Evolutionary conservation across 306 rosid genomes (phyloP), one percentile per base, ranked within the genome.

Genomic region (Casuarina cunninghamiana): DNA sequence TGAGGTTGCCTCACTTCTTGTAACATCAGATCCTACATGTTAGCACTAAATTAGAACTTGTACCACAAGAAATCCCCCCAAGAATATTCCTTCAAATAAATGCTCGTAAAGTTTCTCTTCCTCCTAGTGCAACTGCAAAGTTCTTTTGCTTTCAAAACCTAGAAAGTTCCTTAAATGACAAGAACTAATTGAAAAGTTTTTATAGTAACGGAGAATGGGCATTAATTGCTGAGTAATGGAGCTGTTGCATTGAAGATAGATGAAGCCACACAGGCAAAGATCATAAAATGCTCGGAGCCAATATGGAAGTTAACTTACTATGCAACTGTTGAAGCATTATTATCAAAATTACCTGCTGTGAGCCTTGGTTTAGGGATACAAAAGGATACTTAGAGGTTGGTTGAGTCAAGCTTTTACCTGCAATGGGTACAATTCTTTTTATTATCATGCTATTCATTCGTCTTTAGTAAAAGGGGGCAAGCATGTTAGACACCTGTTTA

Each of bases 251-350:
- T 83, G 60, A 94, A 87, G 87, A 79, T 91, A 81, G 88, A 87
- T 70, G 85, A 83, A 78, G 89, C 87, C 83, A 88, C 86, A 72
- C 84, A 26, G 72, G 83, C 85, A 84, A 96, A 93, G 91, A 71
- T 93, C 72, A 88, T 66, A 75, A 96, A 96, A 86, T 93, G 96
- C 86, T 83, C 96, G 0, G 99, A 96, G 86, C 93, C 99, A 54
- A 70, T 96, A 93, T 96, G 99, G 99, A 93, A 96, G 90, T 80
- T 96, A 54, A 72, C 88, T 17, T 96, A 91, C 84, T 96, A 90
- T 84, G 94, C 91, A 8, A 42, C 93, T 63, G 96, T 88, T 51
- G 97, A 96, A 93, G 89, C 75, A 5, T 91, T 78, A 81, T 93
- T 84, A 89, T 96, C 77, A 90, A 78, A 77, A 63, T 82, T 45